Percentiles rank a stretch among this genome's conserved stretches.
These are phyloP conservation scores for Drechslera avenae DNA, from an alignment of 2,329 filamentous ascomycete species.

Conservation along the genomic window DNA sequence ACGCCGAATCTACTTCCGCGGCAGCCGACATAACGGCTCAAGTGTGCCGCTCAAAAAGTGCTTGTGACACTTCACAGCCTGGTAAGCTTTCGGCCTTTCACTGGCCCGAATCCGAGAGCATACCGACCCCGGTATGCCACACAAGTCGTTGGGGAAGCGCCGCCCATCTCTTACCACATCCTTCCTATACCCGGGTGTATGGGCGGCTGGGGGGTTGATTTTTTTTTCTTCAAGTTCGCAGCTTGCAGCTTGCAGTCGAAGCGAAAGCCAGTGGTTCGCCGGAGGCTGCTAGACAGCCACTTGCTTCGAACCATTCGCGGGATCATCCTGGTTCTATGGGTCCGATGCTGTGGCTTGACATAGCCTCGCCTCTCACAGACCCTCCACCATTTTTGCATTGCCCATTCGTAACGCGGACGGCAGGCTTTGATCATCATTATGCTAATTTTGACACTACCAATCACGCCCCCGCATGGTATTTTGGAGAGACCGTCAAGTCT, in stretches of 20 bases:
- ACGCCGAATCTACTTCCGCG: conserved; percentile 5
- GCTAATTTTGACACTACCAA: too few relatives aligned
- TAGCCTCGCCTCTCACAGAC: neutral
- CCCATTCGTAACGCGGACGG: neutral
- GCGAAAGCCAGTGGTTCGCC: neutral
- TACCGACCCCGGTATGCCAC: neutral
- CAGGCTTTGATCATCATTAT: neutral
- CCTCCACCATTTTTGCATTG: neutral
- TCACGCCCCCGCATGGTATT: neutral
- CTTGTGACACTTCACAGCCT: conserved; percentile 17
- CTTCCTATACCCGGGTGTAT: conserved; percentile 1
- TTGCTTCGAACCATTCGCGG: neutral
- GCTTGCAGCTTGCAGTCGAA: conserved; percentile 1
- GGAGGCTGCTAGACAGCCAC: conserved; percentile 13
- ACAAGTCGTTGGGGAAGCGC: neutral
- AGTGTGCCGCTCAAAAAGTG: conserved; percentile 8
- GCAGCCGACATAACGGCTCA: conserved; percentile 10
- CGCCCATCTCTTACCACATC: neutral
- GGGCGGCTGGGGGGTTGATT: conserved; percentile 10
- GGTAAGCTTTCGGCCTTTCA: conserved; percentile 19
- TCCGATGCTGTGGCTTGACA: conserved; percentile 4
- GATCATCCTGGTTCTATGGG: conserved; percentile 1
- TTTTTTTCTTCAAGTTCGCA: conserved; percentile 4
- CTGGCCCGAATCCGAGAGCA: conserved; percentile 19
- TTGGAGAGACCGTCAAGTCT: neutral